A percentile compares a stretch with the other conserved stretches of the same genome.
These are phyloP conservation scores for Evernia prunastri DNA, from an alignment of 495 filamentous ascomycete species.

Conservation along the genomic window DNA sequence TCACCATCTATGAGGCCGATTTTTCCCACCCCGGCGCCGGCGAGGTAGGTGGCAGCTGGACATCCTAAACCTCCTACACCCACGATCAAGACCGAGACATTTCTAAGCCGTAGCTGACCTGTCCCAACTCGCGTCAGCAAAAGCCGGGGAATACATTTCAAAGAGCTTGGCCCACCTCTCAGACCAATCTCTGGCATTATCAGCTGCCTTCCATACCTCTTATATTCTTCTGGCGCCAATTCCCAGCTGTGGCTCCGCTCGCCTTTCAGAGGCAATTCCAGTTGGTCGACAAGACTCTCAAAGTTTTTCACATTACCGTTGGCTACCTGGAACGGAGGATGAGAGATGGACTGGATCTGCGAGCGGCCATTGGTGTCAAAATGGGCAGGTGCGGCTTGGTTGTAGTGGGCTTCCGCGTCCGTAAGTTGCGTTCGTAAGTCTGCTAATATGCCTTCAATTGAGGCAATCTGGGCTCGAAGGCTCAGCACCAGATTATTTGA, in stretches of 20 bases:
- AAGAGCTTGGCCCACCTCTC: slow-evolving; percentile 44
- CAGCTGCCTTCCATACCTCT: slow-evolving; percentile 85
- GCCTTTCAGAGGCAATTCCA: not conserved
- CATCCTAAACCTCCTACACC: slow-evolving; percentile 90
- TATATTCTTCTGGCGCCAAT: slow-evolving; percentile 54
- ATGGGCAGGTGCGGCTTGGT: not conserved
- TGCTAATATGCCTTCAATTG: slow-evolving; percentile 5
- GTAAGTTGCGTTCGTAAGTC: slow-evolving; percentile 7
- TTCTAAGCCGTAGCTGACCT: slow-evolving; percentile 76
- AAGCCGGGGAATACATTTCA: slow-evolving; percentile 10
- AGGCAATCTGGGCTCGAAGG: slow-evolving; percentile 12
- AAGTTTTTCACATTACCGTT: not conserved
- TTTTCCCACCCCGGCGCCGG: slow-evolving; percentile 77
- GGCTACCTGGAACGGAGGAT: not conserved
- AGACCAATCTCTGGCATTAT: slow-evolving; percentile 82
- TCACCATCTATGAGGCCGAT: slow-evolving; percentile 85
- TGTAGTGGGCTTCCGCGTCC: not conserved
- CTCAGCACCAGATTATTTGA: not conserved
- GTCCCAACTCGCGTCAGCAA: slow-evolving; percentile 19
- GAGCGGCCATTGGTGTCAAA: not conserved
- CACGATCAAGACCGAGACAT: slow-evolving; percentile 69
- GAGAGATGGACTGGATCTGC: not conserved
- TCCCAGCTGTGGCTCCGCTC: not conserved
- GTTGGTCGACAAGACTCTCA: not conserved
- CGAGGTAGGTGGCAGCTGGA: slow-evolving; percentile 83